Base-by-base conservation (phyloP, 441 rosid genomes). In the Euphorbia corollata region DNA sequence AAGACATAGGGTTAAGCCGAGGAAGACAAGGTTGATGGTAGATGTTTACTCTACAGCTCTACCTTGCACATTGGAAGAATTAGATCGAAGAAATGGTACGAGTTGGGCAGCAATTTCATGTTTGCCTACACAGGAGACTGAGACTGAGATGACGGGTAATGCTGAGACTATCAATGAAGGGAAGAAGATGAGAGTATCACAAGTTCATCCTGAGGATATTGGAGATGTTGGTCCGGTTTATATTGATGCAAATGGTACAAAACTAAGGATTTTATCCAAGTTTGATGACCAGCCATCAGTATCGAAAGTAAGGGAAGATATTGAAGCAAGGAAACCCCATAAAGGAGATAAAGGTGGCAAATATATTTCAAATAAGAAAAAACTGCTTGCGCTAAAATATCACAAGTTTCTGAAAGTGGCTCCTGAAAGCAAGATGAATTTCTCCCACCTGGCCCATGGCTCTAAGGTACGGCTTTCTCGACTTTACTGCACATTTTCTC, bases 41-140 rank as follows among this genome's bases (percentile, higher is more conserved):
- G 99, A 93, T 69, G 75, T 93, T 9, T 93, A 93, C 66, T 67
- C 77, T 65, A 76, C 90, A 18, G 93, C 99, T 3, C 75, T 56
- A 59, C 70, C 23, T 2, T 87, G 90, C 83, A 91, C 99, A 2
- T 74, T 93, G 61, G 99, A 93, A 78, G 99, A 93, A 72, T 92
- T 93, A 75, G 95, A 93, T 64, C 67, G 78, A 75, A 89, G 96
- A 80, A 93, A 93, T 75, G 99, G 96, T 63, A 84, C 86, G 62
- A 87, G 65, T 75, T 90, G 97, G 96, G 86, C 86, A 8, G 38
- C 82, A 8, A 61, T 80, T 67, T 79, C 93, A 16, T 82, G 76
- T 77, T 71, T 82, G 75, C 82, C 86, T 47, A 54, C 68, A 32
- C 80, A 64, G 20, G 90, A 80, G 67, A 67, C 75, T 38, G 84